Evolutionary conservation across 352 stramenopile species (phyloP).

Genomic region (Pythium dissotocum): DNA sequence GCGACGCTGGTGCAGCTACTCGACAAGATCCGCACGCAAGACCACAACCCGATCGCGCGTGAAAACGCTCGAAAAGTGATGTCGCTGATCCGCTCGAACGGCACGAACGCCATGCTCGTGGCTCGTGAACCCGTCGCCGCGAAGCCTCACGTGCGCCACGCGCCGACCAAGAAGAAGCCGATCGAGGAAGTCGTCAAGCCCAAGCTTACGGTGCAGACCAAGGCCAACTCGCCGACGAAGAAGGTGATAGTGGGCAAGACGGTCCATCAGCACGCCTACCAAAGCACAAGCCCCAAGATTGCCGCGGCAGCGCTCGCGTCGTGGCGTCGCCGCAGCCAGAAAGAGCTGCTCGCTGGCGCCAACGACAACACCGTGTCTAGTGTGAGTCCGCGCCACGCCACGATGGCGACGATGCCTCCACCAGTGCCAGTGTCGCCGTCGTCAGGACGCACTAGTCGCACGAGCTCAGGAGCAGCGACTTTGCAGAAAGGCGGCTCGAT

Average conservation of each 20-base stretch:
- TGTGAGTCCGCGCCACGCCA: background rate
- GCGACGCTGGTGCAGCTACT: constrained; percentile 31
- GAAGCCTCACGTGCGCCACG: constrained; percentile 35
- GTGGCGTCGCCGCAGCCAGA: constrained; percentile 25
- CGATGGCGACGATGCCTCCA: constrained; percentile 2
- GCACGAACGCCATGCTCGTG: constrained; percentile 38
- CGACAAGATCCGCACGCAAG: constrained; percentile 35
- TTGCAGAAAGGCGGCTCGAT: constrained; percentile 18
- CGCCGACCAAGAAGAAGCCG: constrained; percentile 23
- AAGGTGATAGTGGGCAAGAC: background rate
- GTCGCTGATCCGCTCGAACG: constrained; percentile 59
- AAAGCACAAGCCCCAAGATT: constrained; percentile 25
- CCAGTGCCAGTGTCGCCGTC: background rate
- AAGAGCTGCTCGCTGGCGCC: constrained; percentile 18
- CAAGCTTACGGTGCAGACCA: constrained; percentile 13
- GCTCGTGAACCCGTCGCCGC: constrained; percentile 27
- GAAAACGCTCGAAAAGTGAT: constrained; percentile 56
- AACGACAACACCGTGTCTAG: background rate
- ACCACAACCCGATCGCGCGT: constrained; percentile 46
- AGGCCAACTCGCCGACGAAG: background rate
- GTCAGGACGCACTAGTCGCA: background rate
- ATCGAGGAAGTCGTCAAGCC: background rate
- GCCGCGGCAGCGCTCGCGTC: constrained; percentile 28
- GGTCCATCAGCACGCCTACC: background rate
- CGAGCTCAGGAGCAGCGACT: background rate